phyloP scores from a whole-genome alignment of 768 basidiomycete species.

The Amyloporia xantha region DNA sequence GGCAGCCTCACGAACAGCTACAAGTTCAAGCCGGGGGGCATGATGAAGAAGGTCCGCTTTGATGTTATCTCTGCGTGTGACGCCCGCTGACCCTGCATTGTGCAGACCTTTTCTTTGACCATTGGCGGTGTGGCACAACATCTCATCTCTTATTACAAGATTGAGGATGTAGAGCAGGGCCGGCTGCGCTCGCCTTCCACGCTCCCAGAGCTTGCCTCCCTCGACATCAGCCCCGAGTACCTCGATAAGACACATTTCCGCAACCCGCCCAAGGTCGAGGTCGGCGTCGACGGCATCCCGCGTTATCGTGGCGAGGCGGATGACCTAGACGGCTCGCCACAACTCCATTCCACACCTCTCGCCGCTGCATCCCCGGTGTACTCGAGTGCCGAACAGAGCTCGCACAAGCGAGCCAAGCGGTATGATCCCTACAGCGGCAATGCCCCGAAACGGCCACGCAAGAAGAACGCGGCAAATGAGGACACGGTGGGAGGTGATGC shows the following conservation, averaged over 20 bases:
- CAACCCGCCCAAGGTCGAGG: constrained; percentile 82
- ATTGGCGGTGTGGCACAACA: constrained; percentile 85
- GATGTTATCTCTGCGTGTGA: not conserved
- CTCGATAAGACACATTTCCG: constrained; percentile 89
- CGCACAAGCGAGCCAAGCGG: constrained; percentile 25
- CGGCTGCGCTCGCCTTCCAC: constrained; percentile 85
- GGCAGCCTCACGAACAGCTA: constrained; percentile 90
- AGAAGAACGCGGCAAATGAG: constrained; percentile 17
- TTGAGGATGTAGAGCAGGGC: constrained; percentile 86
- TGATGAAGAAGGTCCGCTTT: constrained; percentile 89
- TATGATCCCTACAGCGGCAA: constrained; percentile 27
- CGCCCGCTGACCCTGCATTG: not conserved
- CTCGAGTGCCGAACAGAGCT: constrained; percentile 13
- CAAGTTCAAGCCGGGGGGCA: constrained; percentile 88
- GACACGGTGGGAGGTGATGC: constrained; percentile 13
- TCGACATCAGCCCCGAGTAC: constrained; percentile 84
- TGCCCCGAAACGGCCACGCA: constrained; percentile 17
- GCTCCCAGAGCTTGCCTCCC: constrained; percentile 76
- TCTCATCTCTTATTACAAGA: constrained; percentile 90
- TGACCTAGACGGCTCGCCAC: constrained; percentile 37
- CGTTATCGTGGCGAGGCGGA: constrained; percentile 83
- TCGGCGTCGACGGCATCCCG: constrained; percentile 75
- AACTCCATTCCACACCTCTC: constrained; percentile 21
- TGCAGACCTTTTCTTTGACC: constrained; percentile 83
- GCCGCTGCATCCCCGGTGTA: constrained; percentile 13